Conservation (phyloP, 768 basidiomycete species). For the Suillus subluteus region DNA sequence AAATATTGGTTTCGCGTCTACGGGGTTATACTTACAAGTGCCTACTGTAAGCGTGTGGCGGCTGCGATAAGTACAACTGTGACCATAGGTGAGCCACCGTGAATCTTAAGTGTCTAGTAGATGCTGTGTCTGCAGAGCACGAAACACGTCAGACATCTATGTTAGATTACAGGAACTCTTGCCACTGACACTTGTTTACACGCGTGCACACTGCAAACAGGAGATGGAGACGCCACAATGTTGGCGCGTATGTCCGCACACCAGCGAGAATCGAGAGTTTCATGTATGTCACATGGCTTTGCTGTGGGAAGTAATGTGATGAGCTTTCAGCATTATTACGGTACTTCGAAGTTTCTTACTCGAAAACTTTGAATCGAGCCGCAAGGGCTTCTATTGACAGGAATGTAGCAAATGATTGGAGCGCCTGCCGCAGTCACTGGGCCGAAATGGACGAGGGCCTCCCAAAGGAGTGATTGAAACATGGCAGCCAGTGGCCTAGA, state of each 20-base stretch:
- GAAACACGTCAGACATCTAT: not conserved
- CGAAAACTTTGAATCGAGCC: not conserved
- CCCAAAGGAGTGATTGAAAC: not conserved
- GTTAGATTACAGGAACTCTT: not conserved
- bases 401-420: not conserved
- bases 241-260: slow-evolving; percentile 1
- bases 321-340: not conserved
- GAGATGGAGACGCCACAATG: too few species aligned
- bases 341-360: not conserved
- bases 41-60: not conserved
- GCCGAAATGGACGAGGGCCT: not conserved
- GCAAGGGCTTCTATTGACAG: not conserved
- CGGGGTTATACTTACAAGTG: too few species aligned
- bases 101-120: not conserved
- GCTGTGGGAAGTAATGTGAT: too few species aligned
- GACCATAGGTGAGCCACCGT: not conserved
- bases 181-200: slow-evolving; percentile 8
- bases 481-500: not conserved
- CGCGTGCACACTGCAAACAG: slow-evolving; percentile 8
- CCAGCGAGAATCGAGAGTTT: slow-evolving; percentile 3
- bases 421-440: not conserved
- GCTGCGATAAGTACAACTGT: slow-evolving; percentile 1
- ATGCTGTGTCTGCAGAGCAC: not conserved
- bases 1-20: not conserved
- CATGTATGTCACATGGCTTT: not conserved